Percentiles rank a stretch among this genome's conserved stretches.
Conservation (phyloP, 148 eudicot genomes). For the Silene conica region DNA sequence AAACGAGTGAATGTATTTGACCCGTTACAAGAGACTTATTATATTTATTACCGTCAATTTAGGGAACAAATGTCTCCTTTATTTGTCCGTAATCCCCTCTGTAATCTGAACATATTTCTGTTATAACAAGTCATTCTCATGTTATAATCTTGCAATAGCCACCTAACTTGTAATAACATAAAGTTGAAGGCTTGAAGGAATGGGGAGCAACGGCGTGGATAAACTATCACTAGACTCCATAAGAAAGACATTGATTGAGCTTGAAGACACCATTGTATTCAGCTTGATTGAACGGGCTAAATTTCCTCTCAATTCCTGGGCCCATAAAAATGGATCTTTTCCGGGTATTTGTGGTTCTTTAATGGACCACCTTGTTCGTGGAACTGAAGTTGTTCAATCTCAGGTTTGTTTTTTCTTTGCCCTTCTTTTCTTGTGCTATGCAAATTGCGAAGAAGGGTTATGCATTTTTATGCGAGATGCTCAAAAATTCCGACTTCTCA, state of each 20-base stretch:
- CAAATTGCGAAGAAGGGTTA: too few relatives aligned
- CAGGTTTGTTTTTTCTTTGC: slow-evolving; percentile 34
- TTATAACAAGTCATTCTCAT: background rate
- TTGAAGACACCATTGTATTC: slow-evolving; percentile 79
- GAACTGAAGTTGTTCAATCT: slow-evolving; percentile 66
- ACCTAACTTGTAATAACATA: background rate
- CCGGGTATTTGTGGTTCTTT: slow-evolving; percentile 24
- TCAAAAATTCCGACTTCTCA: too few relatives aligned
- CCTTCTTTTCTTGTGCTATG: too few relatives aligned
- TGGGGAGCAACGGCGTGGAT: slow-evolving; percentile 29
- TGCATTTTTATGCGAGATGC: too few relatives aligned
- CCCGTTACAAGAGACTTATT: too few relatives aligned
- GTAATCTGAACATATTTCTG: background rate
- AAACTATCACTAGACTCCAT: slow-evolving; percentile 40
- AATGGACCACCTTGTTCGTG: slow-evolving; percentile 34
- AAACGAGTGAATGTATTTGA: too few relatives aligned
- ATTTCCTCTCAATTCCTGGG: slow-evolving; percentile 53
- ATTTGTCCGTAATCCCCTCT: background rate
- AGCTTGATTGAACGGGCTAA: slow-evolving; percentile 58
- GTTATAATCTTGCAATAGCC: background rate
- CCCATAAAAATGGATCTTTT: slow-evolving; percentile 29
- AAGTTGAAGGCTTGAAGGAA: background rate
- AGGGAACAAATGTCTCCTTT: too few relatives aligned
- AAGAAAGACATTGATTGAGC: slow-evolving; percentile 47
- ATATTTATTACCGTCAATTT: too few relatives aligned